Evolutionary conservation across 2,329 filamentous ascomycete genomes (phyloP), one percentile per base, ranked within the genome.

Genomic region (Aspergillus sp.): DNA sequence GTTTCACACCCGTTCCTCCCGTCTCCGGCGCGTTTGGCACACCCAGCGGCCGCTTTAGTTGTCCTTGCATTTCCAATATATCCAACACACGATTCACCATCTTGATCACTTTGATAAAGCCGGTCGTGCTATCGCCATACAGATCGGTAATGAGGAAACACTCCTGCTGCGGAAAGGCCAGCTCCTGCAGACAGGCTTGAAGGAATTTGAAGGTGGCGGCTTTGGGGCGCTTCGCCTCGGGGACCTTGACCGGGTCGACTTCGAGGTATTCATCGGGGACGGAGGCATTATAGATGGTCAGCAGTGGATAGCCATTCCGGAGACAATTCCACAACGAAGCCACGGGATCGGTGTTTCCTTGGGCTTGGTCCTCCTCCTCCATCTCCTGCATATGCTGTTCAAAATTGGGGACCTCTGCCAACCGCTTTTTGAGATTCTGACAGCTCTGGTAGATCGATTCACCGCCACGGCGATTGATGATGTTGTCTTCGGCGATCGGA

Each of bases 401-500:
- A 63, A 97, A 96, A 48, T 81, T 85, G 3, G 89, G 89, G 6
- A 97, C 89, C 55, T 85, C 84, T 47, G 82, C 78, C 51, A 98
- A 74, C 52, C 93, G 82, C 70, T 85, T 82, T 64, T 87, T 88
- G 51, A 97, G 75, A 45, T 84, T 82, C 56, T 94, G 79, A 66
- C 93, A 97, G 67, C 94, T 95, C 69, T 97, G 91, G 69, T 95
- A 98, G 27, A 98, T 80, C 7, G 90, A 96, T 55, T 93, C 90
- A 66, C 95, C 90, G 65, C 90, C 93, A 65, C 88, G 86, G 69
- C 91, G 87, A 71, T 98, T 98, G 76, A 98, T 95, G 66, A 98
- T 94, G 68, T 95, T 96, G 66, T 86, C 80, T 49, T 86, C 88
- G 50, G 89, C 86, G 59, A 88, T 57, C 46, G 68, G 66, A 49